Conservation (phyloP, 106 monocot genomes). For the Ottelia alismoides region DNA sequence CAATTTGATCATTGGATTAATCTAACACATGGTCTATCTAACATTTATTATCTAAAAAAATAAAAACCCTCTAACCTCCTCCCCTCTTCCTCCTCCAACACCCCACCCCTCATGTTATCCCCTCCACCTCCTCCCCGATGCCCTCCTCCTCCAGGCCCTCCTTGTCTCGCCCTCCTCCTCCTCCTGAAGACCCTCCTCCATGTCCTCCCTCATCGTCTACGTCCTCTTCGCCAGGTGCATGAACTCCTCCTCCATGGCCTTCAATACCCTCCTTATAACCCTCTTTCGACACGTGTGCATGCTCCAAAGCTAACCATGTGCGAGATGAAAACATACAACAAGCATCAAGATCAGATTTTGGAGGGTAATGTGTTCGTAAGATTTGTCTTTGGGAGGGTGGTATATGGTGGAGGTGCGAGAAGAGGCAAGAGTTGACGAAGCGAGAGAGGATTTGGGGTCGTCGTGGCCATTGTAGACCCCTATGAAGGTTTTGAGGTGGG, state of each 20-base stretch:
- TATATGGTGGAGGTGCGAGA: conserved; percentile 29
- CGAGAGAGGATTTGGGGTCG: conserved; percentile 42
- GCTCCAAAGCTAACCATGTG: conserved; percentile 33
- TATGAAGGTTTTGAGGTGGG: conserved; percentile 27
- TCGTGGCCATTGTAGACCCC: conserved; percentile 57
- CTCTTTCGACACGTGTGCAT: conserved; percentile 40
- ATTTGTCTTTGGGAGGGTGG: too few species aligned
- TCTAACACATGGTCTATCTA: too few species aligned
- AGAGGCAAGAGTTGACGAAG: conserved; percentile 30
- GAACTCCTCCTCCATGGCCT: conserved; percentile 64
- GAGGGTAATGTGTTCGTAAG: too few species aligned
- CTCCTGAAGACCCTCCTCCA: too few species aligned
- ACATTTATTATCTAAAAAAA: too few species aligned
- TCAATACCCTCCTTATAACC: conserved; percentile 54
- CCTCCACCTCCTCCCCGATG: too few species aligned
- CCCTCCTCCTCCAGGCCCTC: too few species aligned
- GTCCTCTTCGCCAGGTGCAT: conserved; percentile 38
- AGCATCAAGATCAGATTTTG: background rate
- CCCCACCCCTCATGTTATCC: too few species aligned
- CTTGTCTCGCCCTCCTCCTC: too few species aligned
- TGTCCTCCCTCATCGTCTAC: conserved; percentile 43
- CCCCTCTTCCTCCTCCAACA: too few species aligned
- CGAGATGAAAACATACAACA: background rate
- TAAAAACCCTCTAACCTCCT: too few species aligned
- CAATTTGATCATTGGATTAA: too few species aligned